Evolutionary conservation across 306 rosid genomes (phyloP).

Genomic region (Prosopis cineraria): DNA sequence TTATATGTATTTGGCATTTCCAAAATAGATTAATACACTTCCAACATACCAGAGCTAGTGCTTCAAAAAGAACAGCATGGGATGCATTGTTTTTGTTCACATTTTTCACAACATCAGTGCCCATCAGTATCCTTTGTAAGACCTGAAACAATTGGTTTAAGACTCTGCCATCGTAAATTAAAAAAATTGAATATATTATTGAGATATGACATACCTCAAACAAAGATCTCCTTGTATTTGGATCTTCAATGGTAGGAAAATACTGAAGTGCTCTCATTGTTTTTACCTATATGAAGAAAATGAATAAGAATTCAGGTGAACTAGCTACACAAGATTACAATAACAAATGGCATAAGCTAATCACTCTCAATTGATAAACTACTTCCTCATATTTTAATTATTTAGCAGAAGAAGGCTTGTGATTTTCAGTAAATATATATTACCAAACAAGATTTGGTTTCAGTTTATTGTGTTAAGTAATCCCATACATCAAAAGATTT

Average conservation of each 20-base stretch:
- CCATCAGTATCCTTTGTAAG: conserved; percentile 97
- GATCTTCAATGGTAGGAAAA: conserved; percentile 95
- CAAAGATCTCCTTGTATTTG: conserved; percentile 93
- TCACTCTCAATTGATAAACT: not conserved
- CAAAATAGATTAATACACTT: not conserved
- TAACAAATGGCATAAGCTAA: not conserved
- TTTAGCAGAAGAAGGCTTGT: not conserved
- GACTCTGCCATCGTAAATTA: conserved; percentile 27
- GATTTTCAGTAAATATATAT: conserved; percentile 9
- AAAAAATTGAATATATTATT: conserved; percentile 2
- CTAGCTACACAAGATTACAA: conserved; percentile 16
- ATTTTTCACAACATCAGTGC: conserved; percentile 99
- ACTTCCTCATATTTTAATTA: not conserved
- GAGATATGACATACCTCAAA: conserved; percentile 74
- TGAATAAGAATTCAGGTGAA: conserved; percentile 19
- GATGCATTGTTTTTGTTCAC: conserved; percentile 99
- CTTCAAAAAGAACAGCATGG: conserved; percentile 99
- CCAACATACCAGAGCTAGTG: conserved; percentile 91
- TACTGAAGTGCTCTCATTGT: conserved; percentile 99
- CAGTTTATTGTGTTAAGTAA: not conserved
- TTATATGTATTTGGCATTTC: conserved; percentile 5
- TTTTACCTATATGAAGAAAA: conserved; percentile 70
- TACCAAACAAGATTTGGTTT: conserved; percentile 5
- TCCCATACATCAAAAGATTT: conserved; percentile 7
- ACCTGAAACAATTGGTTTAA: conserved; percentile 67